phyloP scores from a whole-genome alignment of 768 basidiomycete genomes.

The Porpolomopsis calyptriformis region DNA sequence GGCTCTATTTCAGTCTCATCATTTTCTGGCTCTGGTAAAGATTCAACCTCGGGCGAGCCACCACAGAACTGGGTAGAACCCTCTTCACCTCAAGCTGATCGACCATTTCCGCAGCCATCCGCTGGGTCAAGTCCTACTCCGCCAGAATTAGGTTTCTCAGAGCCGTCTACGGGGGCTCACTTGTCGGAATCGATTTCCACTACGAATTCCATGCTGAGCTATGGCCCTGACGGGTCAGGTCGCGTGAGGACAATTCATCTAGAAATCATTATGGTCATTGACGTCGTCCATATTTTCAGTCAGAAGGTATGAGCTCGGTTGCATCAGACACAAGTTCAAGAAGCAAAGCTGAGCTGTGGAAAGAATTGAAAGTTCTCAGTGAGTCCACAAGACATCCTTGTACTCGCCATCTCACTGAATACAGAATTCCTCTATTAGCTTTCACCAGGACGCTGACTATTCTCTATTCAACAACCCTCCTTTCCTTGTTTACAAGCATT shows the following conservation, averaged over 20 bases:
- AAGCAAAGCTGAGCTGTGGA: slow-evolving; percentile 82
- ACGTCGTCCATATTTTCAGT: slow-evolving; percentile 15
- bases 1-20: slow-evolving; percentile 33
- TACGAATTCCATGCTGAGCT: slow-evolving; percentile 24
- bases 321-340: slow-evolving; percentile 22
- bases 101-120: neutral
- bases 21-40: slow-evolving; percentile 14
- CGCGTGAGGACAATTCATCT: slow-evolving; percentile 6
- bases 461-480: slow-evolving; percentile 75
- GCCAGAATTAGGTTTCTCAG: neutral
- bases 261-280: neutral
- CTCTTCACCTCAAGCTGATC: neutral
- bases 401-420: neutral
- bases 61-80: slow-evolving; percentile 28
- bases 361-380: slow-evolving; percentile 85
- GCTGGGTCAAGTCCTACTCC: neutral
- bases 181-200: slow-evolving; percentile 35
- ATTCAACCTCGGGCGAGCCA: slow-evolving; percentile 17
- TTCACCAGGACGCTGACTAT: slow-evolving; percentile 82
- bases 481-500: slow-evolving; percentile 76
- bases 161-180: slow-evolving; percentile 13
- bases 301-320: slow-evolving; percentile 26
- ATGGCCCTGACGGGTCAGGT: slow-evolving; percentile 13
- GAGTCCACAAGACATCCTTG: slow-evolving; percentile 14
- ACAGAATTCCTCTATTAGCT: slow-evolving; percentile 34